Evolutionary conservation across 192 early-diverging fungal genomes (phyloP).

Genomic region (Obelidium mucronatum): DNA sequence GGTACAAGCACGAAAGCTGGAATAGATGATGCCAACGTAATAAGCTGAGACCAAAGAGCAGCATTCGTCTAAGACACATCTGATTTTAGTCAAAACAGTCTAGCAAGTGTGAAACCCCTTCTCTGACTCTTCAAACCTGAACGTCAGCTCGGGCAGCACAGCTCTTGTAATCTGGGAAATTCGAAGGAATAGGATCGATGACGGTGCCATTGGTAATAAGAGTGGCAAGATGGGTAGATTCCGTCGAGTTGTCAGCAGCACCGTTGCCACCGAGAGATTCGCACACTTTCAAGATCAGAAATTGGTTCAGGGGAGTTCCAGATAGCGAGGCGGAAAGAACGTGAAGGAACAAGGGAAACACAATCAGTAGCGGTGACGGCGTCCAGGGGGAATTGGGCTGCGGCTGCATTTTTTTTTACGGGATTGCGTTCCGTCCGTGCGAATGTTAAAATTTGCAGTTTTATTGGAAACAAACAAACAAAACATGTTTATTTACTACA

Average conservation of each 20-base stretch:
- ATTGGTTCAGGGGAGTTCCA: constrained; percentile 21
- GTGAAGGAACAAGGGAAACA: constrained; percentile 23
- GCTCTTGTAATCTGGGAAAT: constrained; percentile 19
- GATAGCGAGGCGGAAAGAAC: constrained; percentile 7
- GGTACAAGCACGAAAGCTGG: constrained; percentile 25
- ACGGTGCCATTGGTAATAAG: background rate
- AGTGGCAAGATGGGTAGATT: background rate
- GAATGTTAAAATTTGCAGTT: too few species aligned
- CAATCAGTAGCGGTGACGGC: constrained; percentile 4
- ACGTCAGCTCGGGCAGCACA: constrained; percentile 26
- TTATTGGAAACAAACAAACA: too few species aligned
- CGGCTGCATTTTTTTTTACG: too few species aligned
- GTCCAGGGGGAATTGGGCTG: too few species aligned
- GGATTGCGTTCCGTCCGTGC: too few species aligned
- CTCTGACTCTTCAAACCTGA: background rate
- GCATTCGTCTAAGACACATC: background rate
- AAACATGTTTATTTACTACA: too few species aligned
- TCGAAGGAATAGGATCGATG: background rate
- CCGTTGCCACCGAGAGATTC: constrained; percentile 10
- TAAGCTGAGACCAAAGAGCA: constrained; percentile 25
- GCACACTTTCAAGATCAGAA: constrained; percentile 24
- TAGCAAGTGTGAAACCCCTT: background rate
- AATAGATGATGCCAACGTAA: constrained; percentile 21
- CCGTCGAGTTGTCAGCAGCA: background rate
- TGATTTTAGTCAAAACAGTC: constrained; percentile 1